Percentiles rank a stretch among this genome's conserved stretches.
Evolutionary conservation across 768 basidiomycete genomes (phyloP).

Genomic region (Tulasnella sp.): DNA sequence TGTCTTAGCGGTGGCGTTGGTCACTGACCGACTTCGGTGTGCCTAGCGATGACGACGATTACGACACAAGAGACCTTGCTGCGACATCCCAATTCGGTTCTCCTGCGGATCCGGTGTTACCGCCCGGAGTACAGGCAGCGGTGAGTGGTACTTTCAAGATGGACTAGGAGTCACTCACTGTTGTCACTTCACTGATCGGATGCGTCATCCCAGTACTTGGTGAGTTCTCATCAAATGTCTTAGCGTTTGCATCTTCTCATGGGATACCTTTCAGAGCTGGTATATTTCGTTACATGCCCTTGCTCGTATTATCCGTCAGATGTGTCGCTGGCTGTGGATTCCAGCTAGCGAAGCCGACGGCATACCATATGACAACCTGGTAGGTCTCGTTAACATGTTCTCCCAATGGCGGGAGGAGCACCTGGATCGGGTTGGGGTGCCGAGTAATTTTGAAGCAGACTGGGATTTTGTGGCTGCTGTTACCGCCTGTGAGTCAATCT

Average conservation of each 20-base stretch:
- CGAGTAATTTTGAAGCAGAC: conserved; percentile 64
- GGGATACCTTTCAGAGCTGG: conserved; percentile 45
- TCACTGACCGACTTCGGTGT: conserved; percentile 19
- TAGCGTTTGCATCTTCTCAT: background rate
- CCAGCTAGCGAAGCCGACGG: conserved; percentile 67
- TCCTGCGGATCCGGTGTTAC: conserved; percentile 2
- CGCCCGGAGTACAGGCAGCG: conserved; percentile 13
- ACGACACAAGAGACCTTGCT: conserved; percentile 51
- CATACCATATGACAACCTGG: conserved; percentile 54
- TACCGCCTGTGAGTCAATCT: conserved; percentile 38
- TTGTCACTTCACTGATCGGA: background rate
- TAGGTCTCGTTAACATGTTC: conserved; percentile 43
- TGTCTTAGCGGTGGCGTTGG: background rate
- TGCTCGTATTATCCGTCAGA: conserved; percentile 70
- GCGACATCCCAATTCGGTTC: background rate
- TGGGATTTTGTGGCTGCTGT: conserved; percentile 87
- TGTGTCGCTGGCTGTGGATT: conserved; percentile 70
- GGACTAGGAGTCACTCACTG: background rate
- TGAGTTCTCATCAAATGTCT: background rate
- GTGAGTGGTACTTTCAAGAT: background rate
- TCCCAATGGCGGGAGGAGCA: conserved; percentile 64
- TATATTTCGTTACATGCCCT: conserved; percentile 71
- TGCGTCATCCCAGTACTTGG: conserved; percentile 9
- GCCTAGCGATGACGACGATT: conserved; percentile 65
- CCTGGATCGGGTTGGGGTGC: conserved; percentile 71